Conservation (phyloP, 371 early-diverging fungal species). For the Lichtheimia hyalospora region DNA sequence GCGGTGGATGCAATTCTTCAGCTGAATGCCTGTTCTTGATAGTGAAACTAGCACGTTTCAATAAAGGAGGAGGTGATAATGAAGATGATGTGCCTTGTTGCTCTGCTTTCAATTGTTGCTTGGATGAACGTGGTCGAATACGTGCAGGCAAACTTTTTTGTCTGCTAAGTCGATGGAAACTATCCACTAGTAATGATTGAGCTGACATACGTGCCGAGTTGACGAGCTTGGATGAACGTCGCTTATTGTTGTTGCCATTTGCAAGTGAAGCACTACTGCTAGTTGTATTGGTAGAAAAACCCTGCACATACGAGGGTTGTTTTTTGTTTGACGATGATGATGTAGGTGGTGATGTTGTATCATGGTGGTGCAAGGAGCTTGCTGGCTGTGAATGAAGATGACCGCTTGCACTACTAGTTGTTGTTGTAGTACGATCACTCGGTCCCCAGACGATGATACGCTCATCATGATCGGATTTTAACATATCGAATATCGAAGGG, state of each 20-base stretch:
- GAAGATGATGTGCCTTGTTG: neutral
- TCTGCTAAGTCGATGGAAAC: constrained; percentile 9
- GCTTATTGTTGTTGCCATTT: constrained; percentile 10
- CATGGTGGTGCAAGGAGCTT: constrained; percentile 25
- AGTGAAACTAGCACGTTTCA: constrained; percentile 16
- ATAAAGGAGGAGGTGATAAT: neutral
- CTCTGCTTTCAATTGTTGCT: neutral
- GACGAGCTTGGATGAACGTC: constrained; percentile 13
- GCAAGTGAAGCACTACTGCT: neutral
- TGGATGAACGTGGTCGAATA: neutral
- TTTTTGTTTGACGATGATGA: constrained; percentile 12
- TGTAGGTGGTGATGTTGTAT: constrained; percentile 24
- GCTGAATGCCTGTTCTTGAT: constrained; percentile 2
- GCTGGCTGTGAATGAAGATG: constrained; percentile 10
- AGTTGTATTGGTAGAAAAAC: constrained; percentile 17
- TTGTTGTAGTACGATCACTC: constrained; percentile 16
- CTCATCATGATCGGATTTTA: constrained; percentile 52
- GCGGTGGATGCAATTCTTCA: neutral
- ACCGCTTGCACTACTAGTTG: neutral
- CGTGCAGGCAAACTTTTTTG: constrained; percentile 15
- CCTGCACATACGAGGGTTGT: constrained; percentile 5
- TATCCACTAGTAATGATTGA: constrained; percentile 10
- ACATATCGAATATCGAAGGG: constrained; percentile 48
- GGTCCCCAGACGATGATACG: constrained; percentile 57
- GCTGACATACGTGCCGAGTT: constrained; percentile 15